phyloP scores from a whole-genome alignment of 2,329 filamentous ascomycete species.

The Cladophialophora carrionii region DNA sequence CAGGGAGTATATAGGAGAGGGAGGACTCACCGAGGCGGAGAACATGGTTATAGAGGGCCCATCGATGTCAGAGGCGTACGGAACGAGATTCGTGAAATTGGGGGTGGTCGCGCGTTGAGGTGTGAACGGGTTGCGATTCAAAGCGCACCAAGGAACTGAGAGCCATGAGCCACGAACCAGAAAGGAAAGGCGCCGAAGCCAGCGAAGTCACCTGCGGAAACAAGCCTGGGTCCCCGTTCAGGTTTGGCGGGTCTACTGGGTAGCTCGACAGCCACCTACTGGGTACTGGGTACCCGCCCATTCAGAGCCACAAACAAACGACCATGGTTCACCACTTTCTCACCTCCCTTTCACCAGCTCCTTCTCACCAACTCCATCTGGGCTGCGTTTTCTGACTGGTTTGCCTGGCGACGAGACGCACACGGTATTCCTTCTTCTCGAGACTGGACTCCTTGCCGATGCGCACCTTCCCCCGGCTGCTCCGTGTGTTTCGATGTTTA shows the following conservation, averaged over 20 bases:
- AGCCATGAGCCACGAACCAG: neutral
- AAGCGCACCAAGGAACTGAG: slow-evolving; percentile 7
- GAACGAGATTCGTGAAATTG: slow-evolving; percentile 26
- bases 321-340: neutral
- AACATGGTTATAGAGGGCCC: slow-evolving; percentile 35
- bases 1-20: slow-evolving; percentile 19
- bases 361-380: slow-evolving; percentile 6
- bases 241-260: neutral
- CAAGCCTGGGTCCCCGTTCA: neutral
- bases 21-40: slow-evolving; percentile 35
- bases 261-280: too few species aligned
- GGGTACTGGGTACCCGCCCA: too few species aligned
- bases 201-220: neutral
- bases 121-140: slow-evolving; percentile 23
- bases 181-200: slow-evolving; percentile 11
- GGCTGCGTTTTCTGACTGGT: neutral
- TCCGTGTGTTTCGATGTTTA: neutral
- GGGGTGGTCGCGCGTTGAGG: slow-evolving; percentile 22
- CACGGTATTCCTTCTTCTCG: neutral
- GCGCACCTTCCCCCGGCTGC: neutral
- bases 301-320: neutral
- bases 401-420: neutral
- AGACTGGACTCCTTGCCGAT: neutral
- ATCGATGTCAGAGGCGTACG: slow-evolving; percentile 29
- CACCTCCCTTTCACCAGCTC: slow-evolving; percentile 3